Conservation (phyloP, 495 filamentous ascomycete genomes). For the Tuber calosporum region DNA sequence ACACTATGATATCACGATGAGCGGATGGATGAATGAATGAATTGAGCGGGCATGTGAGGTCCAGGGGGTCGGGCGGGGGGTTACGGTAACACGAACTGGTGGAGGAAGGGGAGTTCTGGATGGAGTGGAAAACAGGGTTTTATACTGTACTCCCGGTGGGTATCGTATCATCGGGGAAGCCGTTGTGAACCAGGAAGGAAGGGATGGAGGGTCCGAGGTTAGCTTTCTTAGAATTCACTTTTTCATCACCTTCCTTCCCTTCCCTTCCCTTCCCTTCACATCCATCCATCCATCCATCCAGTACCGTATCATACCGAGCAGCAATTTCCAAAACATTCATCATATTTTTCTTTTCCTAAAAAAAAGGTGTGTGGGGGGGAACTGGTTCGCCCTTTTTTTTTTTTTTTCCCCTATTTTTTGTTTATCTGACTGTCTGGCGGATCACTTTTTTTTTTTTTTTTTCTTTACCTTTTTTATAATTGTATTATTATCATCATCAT, state of each 20-base stretch:
- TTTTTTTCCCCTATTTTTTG: no score
- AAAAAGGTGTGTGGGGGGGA: not conserved
- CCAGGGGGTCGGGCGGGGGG: not conserved
- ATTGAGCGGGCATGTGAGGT: not conserved
- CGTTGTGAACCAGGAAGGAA: not conserved
- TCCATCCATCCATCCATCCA: no score
- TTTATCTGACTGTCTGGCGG: not conserved
- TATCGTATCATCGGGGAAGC: no score
- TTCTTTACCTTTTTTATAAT: not conserved
- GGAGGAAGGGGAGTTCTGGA: no score
- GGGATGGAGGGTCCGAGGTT: not conserved
- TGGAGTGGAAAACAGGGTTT: no score
- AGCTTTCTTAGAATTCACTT: not conserved
- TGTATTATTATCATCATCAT: not conserved
- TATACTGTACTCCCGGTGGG: no score
- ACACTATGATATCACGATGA: constrained; percentile 14
- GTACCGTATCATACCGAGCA: no score
- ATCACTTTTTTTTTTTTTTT: not conserved
- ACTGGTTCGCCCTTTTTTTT: not conserved
- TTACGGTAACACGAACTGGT: not conserved
- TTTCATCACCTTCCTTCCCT: not conserved
- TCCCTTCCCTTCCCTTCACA: not conserved
- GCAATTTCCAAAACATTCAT: no score
- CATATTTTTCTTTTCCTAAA: not conserved
- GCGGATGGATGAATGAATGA: not conserved